These are phyloP conservation scores for Botrytis deweyae DNA, from an alignment of 2,329 filamentous ascomycete genomes.

Conservation along the genomic window DNA sequence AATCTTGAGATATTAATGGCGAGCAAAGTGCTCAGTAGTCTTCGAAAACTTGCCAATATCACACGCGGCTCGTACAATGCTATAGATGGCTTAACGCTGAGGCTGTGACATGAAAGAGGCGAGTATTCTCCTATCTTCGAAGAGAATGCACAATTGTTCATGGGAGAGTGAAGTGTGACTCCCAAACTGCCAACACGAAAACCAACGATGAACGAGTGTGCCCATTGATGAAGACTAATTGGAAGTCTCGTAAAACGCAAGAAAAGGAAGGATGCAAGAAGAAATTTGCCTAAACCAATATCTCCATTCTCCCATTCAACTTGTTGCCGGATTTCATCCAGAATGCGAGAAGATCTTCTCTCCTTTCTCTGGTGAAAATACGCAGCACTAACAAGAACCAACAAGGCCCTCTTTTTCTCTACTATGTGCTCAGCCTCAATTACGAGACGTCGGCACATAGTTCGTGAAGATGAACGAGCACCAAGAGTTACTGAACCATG, in stretches of 20 bases:
- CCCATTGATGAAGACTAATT: background rate
- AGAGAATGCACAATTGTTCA: background rate
- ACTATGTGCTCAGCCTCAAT: background rate
- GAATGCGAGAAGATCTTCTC: conserved; percentile 4
- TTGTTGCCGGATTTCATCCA: background rate
- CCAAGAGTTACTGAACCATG: conserved; percentile 1
- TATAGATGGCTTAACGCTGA: background rate
- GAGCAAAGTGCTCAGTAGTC: background rate
- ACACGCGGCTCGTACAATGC: background rate
- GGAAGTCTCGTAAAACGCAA: background rate
- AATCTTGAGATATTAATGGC: background rate
- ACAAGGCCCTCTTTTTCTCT: background rate
- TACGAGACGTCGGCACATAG: background rate
- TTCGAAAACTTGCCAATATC: background rate
- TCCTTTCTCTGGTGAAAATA: background rate
- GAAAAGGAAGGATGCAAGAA: background rate
- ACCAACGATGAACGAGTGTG: background rate
- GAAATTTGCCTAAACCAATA: background rate
- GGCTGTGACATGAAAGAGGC: background rate
- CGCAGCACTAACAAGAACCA: conserved; percentile 1
- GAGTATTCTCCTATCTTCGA: background rate
- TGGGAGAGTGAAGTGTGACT: background rate
- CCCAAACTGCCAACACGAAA: background rate
- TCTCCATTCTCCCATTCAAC: background rate
- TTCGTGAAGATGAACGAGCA: background rate